Conservation (phyloP, 2,329 filamentous ascomycete species). For the Neonectria hederae region DNA sequence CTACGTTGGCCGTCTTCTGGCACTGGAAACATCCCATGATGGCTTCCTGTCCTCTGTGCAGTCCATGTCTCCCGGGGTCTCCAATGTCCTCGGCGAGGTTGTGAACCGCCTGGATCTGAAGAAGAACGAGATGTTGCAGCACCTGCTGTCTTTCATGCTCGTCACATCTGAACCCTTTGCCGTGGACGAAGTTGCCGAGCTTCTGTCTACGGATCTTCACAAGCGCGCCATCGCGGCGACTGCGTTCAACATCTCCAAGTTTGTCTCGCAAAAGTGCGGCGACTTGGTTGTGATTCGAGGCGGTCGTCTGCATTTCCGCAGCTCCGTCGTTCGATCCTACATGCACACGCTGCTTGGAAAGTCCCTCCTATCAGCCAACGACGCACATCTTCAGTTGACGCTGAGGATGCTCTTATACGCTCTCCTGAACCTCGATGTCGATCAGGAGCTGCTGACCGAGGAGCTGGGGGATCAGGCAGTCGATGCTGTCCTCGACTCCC, state of each 20-base stretch:
- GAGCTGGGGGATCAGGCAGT: constrained; percentile 37
- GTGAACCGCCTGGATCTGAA: constrained; percentile 26
- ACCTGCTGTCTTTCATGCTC: constrained; percentile 49
- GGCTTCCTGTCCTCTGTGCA: constrained; percentile 15
- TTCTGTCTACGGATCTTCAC: constrained; percentile 44
- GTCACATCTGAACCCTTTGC: constrained; percentile 46
- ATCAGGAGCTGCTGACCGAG: constrained; percentile 33
- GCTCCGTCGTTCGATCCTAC: constrained; percentile 45
- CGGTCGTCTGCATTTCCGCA: constrained; percentile 50
- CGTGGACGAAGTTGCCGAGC: constrained; percentile 45
- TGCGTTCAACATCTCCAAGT: constrained; percentile 28
- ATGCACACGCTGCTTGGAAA: constrained; percentile 48
- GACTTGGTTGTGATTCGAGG: constrained; percentile 47
- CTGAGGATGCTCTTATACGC: constrained; percentile 49
- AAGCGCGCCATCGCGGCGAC: constrained; percentile 16
- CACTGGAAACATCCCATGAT: constrained; percentile 36
- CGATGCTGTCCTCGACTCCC: constrained; percentile 38
- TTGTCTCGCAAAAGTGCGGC: constrained; percentile 31
- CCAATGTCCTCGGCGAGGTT: constrained; percentile 23
- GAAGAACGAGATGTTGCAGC: constrained; percentile 27
- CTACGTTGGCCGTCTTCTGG: constrained; percentile 43
- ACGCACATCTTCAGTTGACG: constrained; percentile 48
- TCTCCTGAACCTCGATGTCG: constrained; percentile 42
- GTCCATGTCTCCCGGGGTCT: constrained; percentile 23
- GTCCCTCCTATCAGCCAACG: constrained; percentile 44